Conservation (phyloP, 768 basidiomycete species). For the Boletus sp. region DNA sequence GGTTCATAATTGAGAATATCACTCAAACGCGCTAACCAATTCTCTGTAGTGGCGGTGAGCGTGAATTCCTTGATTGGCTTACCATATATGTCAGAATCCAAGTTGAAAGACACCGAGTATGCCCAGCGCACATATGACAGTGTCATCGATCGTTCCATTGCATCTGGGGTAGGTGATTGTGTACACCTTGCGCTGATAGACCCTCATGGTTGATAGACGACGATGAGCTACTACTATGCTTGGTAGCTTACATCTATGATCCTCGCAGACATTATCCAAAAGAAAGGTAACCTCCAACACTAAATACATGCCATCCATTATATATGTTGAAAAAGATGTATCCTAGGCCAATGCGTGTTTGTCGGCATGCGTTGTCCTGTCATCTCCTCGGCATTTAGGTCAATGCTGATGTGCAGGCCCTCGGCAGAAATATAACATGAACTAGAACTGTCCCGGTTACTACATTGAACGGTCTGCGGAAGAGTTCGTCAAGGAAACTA, state of each 20-base stretch:
- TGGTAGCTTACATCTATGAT: conserved; percentile 76
- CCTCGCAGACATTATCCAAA: conserved; percentile 72
- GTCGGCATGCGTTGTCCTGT: conserved; percentile 59
- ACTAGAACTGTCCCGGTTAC: too few relatives aligned
- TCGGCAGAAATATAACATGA: conserved; percentile 24
- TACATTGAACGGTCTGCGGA: too few relatives aligned
- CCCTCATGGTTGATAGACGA: conserved; percentile 48
- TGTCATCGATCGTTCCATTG: too few relatives aligned
- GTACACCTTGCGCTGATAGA: background rate
- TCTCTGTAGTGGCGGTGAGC: too few relatives aligned
- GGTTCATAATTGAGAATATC: too few relatives aligned
- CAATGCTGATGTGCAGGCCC: conserved; percentile 16
- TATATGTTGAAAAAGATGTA: background rate
- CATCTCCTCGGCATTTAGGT: background rate
- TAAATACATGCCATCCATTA: too few relatives aligned
- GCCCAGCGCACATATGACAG: too few relatives aligned
- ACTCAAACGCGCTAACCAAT: too few relatives aligned
- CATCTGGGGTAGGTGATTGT: too few relatives aligned
- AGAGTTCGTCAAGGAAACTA: conserved; percentile 60
- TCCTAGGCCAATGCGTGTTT: conserved; percentile 79
- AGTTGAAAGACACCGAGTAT: conserved; percentile 72
- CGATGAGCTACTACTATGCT: conserved; percentile 93
- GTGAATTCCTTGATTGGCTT: conserved; percentile 86
- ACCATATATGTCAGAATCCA: conserved; percentile 73
- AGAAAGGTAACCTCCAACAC: conserved; percentile 41